Evolutionary conservation across 176 grass and related monocot genomes (phyloP), one percentile per base, ranked within the genome.

Genomic region (Typha latifolia): DNA sequence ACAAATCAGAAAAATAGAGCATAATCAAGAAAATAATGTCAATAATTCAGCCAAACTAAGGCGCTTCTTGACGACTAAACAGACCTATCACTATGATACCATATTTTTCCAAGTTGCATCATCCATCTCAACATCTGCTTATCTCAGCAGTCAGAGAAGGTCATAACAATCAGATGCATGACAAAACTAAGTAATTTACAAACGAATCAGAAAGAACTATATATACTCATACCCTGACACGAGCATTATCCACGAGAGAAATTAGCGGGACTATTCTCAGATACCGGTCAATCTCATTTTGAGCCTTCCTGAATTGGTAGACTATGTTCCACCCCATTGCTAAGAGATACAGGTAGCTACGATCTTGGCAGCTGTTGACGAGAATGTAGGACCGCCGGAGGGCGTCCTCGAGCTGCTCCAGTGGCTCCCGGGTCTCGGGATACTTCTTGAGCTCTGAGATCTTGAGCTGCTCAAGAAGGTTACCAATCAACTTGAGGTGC

Each of bases 301-400:
- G 89, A 29, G 76, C 94, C 70, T 78, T 90, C 15, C 81, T 78
- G 74, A 97, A 97, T 48, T 84, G 89, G 72, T 90, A 92, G 32
- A 90, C 85, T 49, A 97, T 85, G 77, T 83, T 97, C 94, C 94
- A 97, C 0, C 89, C 94, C 85, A 90, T 97, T 57, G 85, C 78
- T 52, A 97, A 67, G 74, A 92, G 85, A 72, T 97, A 93, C 72
- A 90, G 74, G 73, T 83, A 97, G 78, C 89, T 90, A 0, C 84
- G 78, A 52, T 93, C 83, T 69, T 92, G 85, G 78, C 94, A 97
- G 12, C 78, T 84, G 67, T 77, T 72, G 59, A 91, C 82, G 47
- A 96, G 86, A 31, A 96, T 65, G 68, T 84, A 91, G 0, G 71
- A 81, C 0, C 82, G 65, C 0, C 88, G 70, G 29, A 96, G 85